Base-by-base conservation (phyloP, 192 early-diverging fungal genomes). In the Coemansia sp. region DNA sequence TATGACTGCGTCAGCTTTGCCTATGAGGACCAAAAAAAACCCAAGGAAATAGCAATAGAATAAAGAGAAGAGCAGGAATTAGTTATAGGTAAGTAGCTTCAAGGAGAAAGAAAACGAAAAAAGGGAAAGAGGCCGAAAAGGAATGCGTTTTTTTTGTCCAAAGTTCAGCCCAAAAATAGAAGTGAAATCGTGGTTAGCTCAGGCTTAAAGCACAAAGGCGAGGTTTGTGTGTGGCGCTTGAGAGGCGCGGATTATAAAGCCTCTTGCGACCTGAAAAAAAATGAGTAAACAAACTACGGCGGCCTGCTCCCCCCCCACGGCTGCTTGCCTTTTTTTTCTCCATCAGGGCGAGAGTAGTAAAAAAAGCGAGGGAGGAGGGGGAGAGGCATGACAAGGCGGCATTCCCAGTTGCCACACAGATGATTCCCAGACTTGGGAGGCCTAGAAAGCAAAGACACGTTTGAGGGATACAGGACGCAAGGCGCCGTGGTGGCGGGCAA, bases 381-480 rank as follows among this genome's bases (percentile, higher is more conserved):
- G 57, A 60, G 57, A 31, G 57, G 57, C 57, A 33, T 60, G 57
- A 60, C 57, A 60, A 60, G 29, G 29, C 31, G 31, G 57, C 57
- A 60, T 16, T 55, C 54, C 24, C 54, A 31, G 57, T 34, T 60
- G 57, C 31, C 31, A 60, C 31, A 11, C 31, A 18, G 31, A 9
- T 60, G 33, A 16, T 31, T 29, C 31, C 2, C 55, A 57, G 29
- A 31, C 57, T 36, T 60, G 57, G 31, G 33, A 55, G 12, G 54
- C 44, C 36, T 51, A 10, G 49, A 49, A 20, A 49, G 8, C 49
- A 51, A 43, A 20, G 51, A 24, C 57, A 60, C 57, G 57, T 34
- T 60, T 60, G 57, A 16, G 57, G 31, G 57, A 60, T n/a, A 20
- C 22, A 24, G 24, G 57, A 18, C 29, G 57, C 29, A n/a, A 31